Base-by-base conservation (phyloP, 345 rosid species). In the Lumnitzera littorea region DNA sequence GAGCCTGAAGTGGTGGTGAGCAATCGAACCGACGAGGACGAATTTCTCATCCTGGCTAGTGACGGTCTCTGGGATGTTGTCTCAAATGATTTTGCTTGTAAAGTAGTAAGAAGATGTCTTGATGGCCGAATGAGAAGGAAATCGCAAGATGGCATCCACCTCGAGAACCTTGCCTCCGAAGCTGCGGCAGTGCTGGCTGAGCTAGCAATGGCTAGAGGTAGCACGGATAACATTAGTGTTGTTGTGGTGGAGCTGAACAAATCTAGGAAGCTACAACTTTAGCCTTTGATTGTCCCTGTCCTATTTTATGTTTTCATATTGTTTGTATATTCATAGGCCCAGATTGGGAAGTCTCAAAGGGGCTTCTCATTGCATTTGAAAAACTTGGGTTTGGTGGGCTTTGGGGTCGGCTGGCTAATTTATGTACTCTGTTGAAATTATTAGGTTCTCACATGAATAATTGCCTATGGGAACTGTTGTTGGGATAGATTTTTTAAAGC, bases 61-160 rank as follows among this genome's bases (percentile, higher is more conserved):
- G 92, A 89, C 17, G 95, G 92, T n/a, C 56, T 92, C 20, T 89
- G 96, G 95, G 88, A 83, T 13, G 88, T 81, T 1, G 58, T 91
- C 29, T 71, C 91, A 1, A 89, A 87, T 52, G 82, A 81, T 43
- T 69, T 66, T n/a, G 96, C 95, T 0, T 84, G 89, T 61, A 75
- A 63, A 31, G 75, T 89, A 4, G 88, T 75, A 56, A 81, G 72
- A 61, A 74, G 72, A 58, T 81, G 89, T 69, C 81, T 91, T 6
- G 51, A 62, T 20, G 79, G 81, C 20, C 62, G 46, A 17, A 51
- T 69, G 57, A 65, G 71, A 65, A 71, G 83, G 70, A 70, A 65
- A 51, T 49, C 58, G 5, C 55, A 48, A 2, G 49, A 49, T 16
- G 53, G 51, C 4, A 66, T 59, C 3, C 53, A 3, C 23, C 50